Percentiles rank a stretch among this genome's conserved stretches.
phyloP scores from a whole-genome alignment of 768 basidiomycete genomes.

The Phylloporus sp. region DNA sequence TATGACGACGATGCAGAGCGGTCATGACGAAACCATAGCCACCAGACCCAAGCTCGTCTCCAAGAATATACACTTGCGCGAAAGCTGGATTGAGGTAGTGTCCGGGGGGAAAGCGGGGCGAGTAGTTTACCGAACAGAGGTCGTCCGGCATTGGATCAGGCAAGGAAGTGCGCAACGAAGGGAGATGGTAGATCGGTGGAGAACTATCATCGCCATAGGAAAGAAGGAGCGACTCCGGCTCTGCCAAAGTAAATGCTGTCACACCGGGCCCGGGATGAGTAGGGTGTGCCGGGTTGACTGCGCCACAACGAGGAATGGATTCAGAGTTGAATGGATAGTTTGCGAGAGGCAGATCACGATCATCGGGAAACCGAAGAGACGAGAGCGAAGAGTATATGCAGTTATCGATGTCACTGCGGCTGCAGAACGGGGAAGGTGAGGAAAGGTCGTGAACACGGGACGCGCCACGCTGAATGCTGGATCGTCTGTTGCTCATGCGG shows the following conservation, averaged over 20 bases:
- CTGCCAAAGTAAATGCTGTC: not conserved
- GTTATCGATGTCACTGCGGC: not conserved
- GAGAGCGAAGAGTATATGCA: not conserved
- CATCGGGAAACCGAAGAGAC: not conserved
- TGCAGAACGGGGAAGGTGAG: not conserved
- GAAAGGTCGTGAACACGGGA: not conserved
- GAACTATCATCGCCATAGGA: conserved; percentile 8
- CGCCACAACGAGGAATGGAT: not conserved
- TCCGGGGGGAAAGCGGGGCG: conserved; percentile 52
- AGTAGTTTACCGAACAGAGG: conserved; percentile 29
- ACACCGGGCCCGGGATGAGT: not conserved
- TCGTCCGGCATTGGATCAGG: conserved; percentile 2
- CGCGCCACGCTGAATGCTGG: not conserved
- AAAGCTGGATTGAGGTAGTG: conserved; percentile 62
- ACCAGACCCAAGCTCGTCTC: conserved; percentile 81
- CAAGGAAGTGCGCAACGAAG: not conserved
- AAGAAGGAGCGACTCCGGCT: conserved; percentile 23
- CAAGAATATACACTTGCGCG: conserved; percentile 52
- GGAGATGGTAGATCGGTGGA: conserved; percentile 3
- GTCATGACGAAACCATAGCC: conserved; percentile 96
- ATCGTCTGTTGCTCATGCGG: not conserved
- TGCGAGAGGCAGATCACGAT: not conserved
- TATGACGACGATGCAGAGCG: conserved; percentile 55
- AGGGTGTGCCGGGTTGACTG: not conserved
- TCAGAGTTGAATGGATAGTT: not conserved